Evolutionary conservation across 1,284 basidiomycete genomes (phyloP), one percentile per base, ranked within the genome.

Genomic region (Spongispora temasekensis): DNA sequence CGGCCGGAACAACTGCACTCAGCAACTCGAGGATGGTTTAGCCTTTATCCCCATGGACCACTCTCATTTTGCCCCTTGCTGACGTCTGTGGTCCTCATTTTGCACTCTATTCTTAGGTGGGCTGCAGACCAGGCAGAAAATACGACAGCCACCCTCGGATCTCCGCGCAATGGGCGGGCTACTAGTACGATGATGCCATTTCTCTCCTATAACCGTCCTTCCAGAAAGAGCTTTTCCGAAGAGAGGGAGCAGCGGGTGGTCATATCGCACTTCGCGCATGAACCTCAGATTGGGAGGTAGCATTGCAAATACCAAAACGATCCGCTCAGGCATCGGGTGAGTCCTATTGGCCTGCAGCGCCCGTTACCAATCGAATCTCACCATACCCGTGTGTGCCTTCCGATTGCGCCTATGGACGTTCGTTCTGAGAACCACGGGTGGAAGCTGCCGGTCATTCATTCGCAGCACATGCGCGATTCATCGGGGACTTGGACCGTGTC

Each of bases 11-110:
- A 27, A 53, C 31, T 51, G n/a, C 58, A 55, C 55, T 48, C 46
- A 60, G 60, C 60, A 59, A 65, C 61, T 54, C 50, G 57, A 68
- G 67, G 57, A 58, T 69, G 55, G 25, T n/a, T n/a, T n/a, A n/a
- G n/a, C n/a, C 46, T 48, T 46, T 55, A 50, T 59, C 60, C 27
- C 40, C 48, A 40, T 40, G 30, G 15, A 25, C 34, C 10, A 30
- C 48, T n/a, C 46, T 34, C 51, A 28, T 10, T 58, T 21, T 31
- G 34, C 46, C 19, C 27, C 46, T 15, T 40, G 21, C 46, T 58
- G 68, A 70, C 55, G 59, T 66, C 56, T 15, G 52, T 61, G 52
- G 57, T 35, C 44, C 21, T 23, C 51, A 8, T 48, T 28, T 6
- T 51, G 52, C 56, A 56, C 58, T 64, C 62, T 68, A 68, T 58